Base-by-base conservation (phyloP, 345 rosid genomes). In the Hypericum androsaemum region DNA sequence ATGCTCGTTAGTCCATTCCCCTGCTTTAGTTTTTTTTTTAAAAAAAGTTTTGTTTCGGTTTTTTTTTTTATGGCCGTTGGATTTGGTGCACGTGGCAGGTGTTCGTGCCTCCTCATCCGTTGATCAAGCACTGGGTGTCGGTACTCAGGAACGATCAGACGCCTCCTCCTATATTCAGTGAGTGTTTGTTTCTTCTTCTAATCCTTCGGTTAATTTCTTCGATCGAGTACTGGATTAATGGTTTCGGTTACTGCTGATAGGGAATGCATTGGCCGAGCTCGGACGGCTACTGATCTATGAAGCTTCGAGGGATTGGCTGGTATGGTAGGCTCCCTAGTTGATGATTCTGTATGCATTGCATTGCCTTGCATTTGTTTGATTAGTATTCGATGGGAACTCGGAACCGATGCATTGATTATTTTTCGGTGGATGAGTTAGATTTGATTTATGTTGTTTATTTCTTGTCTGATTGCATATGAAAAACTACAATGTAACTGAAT, bases 281-380 rank as follows among this genome's bases (percentile, higher is more conserved):
- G 95, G 98, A 61, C 80, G 98, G 72, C 70, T 90, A 37, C 82
- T 90, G 44, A 65, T 90, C 43, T 84, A 87, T 53, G 96, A 90
- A 78, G 98, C 96, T 58, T 67, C 98, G 39, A 73, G 96, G 67
- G 98, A 90, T 57, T 90, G 92, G 96, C 59, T 84, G 96, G 96
- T 87, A 60, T 55, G 81, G 68, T 49, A n/a, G 38, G 45, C 53
- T 28, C 39, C 12, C 43, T 16, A 6, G 15, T 54, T 56, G 7
- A 43, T 56, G 10, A 12, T 37, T 3, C 10, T 41, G 32, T 13
- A 0, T 13, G 5, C 4, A 22, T 22, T 4, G n/a, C 32, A 22
- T 22, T 22, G 1, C 32, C 32, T 4, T 22, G 32, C 32, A 22
- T 22, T 22, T 22, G 32, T 4, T 22, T 22, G 32, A 22, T 22